phyloP scores from a whole-genome alignment of 2,329 filamentous ascomycete genomes.

The Colletotrichum lentis region DNA sequence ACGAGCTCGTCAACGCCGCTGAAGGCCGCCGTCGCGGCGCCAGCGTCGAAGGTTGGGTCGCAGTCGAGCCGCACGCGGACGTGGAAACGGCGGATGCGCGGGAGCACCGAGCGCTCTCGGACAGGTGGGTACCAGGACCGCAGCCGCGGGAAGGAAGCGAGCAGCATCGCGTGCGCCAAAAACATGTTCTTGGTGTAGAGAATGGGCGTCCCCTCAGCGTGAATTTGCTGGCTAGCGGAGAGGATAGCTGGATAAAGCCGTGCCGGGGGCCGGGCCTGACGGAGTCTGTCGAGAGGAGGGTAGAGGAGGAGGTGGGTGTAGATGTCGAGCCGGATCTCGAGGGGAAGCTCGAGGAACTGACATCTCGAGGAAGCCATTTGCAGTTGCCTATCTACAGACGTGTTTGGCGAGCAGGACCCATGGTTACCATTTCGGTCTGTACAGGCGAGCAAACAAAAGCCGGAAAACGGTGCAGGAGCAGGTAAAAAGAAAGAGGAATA shows the following conservation, averaged over 20 bases:
- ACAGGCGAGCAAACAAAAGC: not conserved
- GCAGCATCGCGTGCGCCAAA: conserved; percentile 51
- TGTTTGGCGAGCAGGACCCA: not conserved
- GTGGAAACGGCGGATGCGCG: conserved; percentile 51
- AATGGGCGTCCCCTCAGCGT: conserved; percentile 52
- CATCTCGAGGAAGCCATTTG: conserved; percentile 8
- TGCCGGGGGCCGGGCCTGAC: conserved; percentile 27
- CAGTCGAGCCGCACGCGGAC: conserved; percentile 54
- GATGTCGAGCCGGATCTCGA: conserved; percentile 58
- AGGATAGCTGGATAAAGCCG: conserved; percentile 52
- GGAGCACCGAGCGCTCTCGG: conserved; percentile 43
- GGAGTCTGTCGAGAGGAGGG: conserved; percentile 39
- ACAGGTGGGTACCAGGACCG: conserved; percentile 46
- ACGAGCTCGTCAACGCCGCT: conserved; percentile 50
- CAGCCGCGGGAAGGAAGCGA: conserved; percentile 54
- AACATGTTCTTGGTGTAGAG: conserved; percentile 57
- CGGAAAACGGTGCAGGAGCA: no score
- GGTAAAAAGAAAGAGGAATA: not conserved
- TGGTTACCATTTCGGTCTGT: not conserved
- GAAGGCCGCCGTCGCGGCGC: conserved; percentile 47
- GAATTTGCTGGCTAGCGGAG: conserved; percentile 50
- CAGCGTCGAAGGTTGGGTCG: conserved; percentile 47
- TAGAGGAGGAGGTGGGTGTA: conserved; percentile 54
- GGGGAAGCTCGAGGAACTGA: conserved; percentile 52
- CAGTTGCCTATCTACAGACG: not conserved